Evolutionary conservation across 352 stramenopile species (phyloP).

Genomic region (Phytophthora tentaculata): DNA sequence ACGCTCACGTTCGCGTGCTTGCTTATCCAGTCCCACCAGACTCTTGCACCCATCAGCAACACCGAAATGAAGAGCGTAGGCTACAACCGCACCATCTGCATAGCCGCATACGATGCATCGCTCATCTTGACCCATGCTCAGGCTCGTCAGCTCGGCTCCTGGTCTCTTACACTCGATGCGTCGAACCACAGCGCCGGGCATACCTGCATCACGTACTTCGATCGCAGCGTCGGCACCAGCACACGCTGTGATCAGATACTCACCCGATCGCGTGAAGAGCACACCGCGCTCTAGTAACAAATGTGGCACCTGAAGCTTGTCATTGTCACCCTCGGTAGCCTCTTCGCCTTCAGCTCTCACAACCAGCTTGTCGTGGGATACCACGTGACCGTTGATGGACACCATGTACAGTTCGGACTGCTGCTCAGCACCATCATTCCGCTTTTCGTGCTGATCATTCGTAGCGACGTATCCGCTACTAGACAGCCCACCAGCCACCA

Average conservation of each 20-base stretch:
- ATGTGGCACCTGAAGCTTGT: conserved; percentile 35
- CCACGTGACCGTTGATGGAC: conserved; percentile 83
- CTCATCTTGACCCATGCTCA: conserved; percentile 83
- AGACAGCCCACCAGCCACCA: conserved; percentile 43
- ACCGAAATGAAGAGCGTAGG: conserved; percentile 85
- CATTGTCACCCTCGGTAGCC: conserved; percentile 17
- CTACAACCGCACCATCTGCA: conserved; percentile 77
- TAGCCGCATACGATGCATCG: conserved; percentile 85
- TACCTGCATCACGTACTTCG: conserved; percentile 75
- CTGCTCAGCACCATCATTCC: conserved; percentile 36
- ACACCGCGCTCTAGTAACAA: conserved; percentile 72
- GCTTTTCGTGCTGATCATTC: conserved; percentile 31
- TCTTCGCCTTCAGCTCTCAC: conserved; percentile 40
- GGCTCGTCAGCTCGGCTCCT: conserved; percentile 60
- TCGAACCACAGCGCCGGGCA: conserved; percentile 61
- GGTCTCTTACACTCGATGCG: conserved; percentile 83
- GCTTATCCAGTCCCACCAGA: conserved; percentile 68
- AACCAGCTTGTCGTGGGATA: conserved; percentile 67
- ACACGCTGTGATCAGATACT: conserved; percentile 81
- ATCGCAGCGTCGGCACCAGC: conserved; percentile 67
- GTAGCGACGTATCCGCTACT: conserved; percentile 44
- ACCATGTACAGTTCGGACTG: conserved; percentile 83
- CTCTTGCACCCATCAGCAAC: conserved; percentile 81
- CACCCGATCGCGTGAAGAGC: conserved; percentile 78
- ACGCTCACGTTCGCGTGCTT: conserved; percentile 78